Base-by-base conservation (phyloP, 129 eudicot genomes). In the Flaveria brownii region DNA sequence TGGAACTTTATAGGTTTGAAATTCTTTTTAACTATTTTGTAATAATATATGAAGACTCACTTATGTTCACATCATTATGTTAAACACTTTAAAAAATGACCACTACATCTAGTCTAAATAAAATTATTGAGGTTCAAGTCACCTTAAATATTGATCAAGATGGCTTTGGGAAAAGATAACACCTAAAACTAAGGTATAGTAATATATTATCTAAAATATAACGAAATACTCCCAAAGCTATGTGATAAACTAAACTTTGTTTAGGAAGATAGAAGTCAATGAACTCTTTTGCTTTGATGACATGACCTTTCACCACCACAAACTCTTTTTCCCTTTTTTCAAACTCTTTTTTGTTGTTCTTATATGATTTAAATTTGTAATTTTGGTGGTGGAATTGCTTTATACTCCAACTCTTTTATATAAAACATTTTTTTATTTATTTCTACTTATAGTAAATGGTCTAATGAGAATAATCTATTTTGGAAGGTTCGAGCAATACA, bases 221-320 rank as follows among this genome's bases (percentile, higher is more conserved):
- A 0, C 18, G 26, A 55, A 55, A 55, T n/a, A 17, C 1, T 2
- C 22, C 62, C 62, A 18, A 55, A 13, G 16, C 8, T 28, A 60
- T 56, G 14, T 60, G 39, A 11, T 23, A 56, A 59, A 59, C 16
- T 1, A 61, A 61, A 61, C 67, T 28, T 26, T 26, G 42, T 26
- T 61, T 61, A 23, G 69, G 50, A 69, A 72, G 68, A 79, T 72
- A 36, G 28, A 80, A 80, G 74, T 80, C 79, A 54, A 68, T 43
- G 75, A 80, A 74, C 63, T 66, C 79, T 73, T 80, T 73, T 66
- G 70, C 84, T 80, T 80, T 80, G 70, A 73, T 80, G 83, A 80
- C 73, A 73, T 49, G 83, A 80, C 79, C 28, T 80, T 51, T 80
- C 78, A 51, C 61, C 74, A 80, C 78, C 74, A 73, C 62, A 80